Percentiles rank a stretch among this genome's conserved stretches.
These are phyloP conservation scores for Trichoderma erinaceum DNA, from an alignment of 495 filamentous ascomycete species.

Conservation along the genomic window DNA sequence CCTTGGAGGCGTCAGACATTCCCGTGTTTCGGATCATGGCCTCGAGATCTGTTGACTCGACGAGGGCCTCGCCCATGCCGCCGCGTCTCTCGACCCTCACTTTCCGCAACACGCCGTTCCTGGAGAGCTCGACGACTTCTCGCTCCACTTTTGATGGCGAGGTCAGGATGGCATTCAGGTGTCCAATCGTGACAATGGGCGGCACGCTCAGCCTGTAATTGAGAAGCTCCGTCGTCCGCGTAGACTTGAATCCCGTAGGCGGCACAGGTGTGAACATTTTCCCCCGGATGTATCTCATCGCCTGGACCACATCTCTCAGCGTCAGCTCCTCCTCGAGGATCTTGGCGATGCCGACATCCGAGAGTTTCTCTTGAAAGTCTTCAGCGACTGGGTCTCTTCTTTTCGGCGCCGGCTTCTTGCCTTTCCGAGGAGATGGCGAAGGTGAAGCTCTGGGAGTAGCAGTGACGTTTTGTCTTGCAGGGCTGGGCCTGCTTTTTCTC, in stretches of 20 bases:
- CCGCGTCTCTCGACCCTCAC: constrained; percentile 62
- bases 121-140: constrained; percentile 60
- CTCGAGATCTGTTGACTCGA: constrained; percentile 60
- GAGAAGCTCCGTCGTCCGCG: constrained; percentile 62
- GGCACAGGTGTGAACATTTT: constrained; percentile 69
- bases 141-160: constrained; percentile 66
- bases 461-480: neutral
- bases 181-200: constrained; percentile 61
- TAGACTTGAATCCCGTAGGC: constrained; percentile 67
- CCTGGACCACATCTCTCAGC: constrained; percentile 57
- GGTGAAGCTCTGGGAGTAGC: neutral
- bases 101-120: constrained; percentile 54
- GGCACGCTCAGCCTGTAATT: constrained; percentile 62
- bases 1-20: constrained; percentile 48
- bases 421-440: constrained; percentile 10
- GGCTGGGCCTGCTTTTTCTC: constrained; percentile 7
- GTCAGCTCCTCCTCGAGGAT: constrained; percentile 46
- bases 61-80: constrained; percentile 62
- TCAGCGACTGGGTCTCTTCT: neutral
- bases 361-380: constrained; percentile 44
- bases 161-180: constrained; percentile 61
- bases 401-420: constrained; percentile 29
- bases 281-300: constrained; percentile 53
- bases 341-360: constrained; percentile 50
- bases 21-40: constrained; percentile 39